Conservation (phyloP, 2,329 filamentous ascomycete genomes). For the Neurospora crassa region DNA sequence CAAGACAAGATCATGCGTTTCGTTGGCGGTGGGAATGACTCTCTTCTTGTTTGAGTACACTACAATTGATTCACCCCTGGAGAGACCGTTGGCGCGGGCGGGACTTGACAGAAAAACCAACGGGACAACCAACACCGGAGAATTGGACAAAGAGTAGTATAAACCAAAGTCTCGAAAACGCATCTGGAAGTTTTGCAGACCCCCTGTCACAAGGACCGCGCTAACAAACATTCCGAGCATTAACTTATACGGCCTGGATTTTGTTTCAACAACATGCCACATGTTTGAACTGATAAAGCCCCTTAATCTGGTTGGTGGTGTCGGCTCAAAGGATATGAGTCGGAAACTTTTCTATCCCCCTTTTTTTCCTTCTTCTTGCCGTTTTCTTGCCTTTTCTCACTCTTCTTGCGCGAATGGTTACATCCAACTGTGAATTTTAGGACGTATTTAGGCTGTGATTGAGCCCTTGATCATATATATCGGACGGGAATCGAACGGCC, state of each 20-base stretch:
- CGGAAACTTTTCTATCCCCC: background rate
- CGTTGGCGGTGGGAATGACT: background rate
- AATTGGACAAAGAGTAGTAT: too few relatives aligned
- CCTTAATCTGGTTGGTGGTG: background rate
- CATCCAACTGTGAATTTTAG: background rate
- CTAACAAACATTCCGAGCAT: background rate
- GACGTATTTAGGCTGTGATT: background rate
- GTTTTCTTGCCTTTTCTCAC: background rate
- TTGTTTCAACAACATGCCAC: background rate
- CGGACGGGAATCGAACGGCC: background rate
- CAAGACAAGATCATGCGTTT: too few relatives aligned
- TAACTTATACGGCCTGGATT: background rate
- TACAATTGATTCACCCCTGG: background rate
- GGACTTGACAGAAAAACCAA: too few relatives aligned
- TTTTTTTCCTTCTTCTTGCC: background rate
- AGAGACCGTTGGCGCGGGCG: background rate
- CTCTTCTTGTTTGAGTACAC: background rate
- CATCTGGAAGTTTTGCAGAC: background rate
- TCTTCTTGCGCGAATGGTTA: background rate
- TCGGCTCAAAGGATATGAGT: background rate
- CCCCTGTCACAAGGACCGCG: background rate
- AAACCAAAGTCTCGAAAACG: too few relatives aligned
- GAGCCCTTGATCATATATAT: background rate
- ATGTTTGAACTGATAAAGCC: background rate
- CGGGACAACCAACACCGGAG: too few relatives aligned